A percentile compares a stretch with the other conserved stretches of the same genome.
phyloP scores from a whole-genome alignment of 2,329 filamentous ascomycete species.

The Dactylellina parvicollis region DNA sequence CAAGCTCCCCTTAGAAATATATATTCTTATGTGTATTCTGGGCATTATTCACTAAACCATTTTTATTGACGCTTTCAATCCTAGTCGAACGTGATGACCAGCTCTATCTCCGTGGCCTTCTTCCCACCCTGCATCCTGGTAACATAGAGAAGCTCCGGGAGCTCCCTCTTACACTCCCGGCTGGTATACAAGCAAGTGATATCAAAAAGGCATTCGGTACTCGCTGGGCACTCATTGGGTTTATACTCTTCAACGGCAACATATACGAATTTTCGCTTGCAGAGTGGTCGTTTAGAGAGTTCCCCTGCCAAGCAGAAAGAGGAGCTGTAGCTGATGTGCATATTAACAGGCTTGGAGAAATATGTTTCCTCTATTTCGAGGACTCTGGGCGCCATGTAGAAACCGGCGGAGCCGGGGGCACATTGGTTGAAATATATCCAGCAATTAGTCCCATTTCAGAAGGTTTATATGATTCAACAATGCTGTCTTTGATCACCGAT shows the following conservation, averaged over 20 bases:
- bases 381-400: neutral
- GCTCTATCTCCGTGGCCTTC: conserved; percentile 34
- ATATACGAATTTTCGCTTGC: conserved; percentile 20
- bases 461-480: conserved; percentile 21
- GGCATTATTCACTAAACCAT: too few species aligned
- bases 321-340: conserved; percentile 12
- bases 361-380: conserved; percentile 25
- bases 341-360: conserved; percentile 20
- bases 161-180: conserved; percentile 23
- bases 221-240: conserved; percentile 32
- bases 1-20: too few species aligned
- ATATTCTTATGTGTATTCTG: too few species aligned
- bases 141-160: neutral
- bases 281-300: conserved; percentile 14
- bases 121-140: conserved; percentile 5
- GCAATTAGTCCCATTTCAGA: conserved; percentile 19
- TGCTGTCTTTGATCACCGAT: neutral
- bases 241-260: conserved; percentile 23
- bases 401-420: neutral
- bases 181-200: neutral
- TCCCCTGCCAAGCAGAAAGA: neutral
- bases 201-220: conserved; percentile 38
- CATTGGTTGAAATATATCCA: conserved; percentile 5
- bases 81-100: conserved; percentile 40
- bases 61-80: neutral